Evolutionary conservation across 371 early-diverging fungal species (phyloP).

Genomic region (Saksenaea vasiformis): DNA sequence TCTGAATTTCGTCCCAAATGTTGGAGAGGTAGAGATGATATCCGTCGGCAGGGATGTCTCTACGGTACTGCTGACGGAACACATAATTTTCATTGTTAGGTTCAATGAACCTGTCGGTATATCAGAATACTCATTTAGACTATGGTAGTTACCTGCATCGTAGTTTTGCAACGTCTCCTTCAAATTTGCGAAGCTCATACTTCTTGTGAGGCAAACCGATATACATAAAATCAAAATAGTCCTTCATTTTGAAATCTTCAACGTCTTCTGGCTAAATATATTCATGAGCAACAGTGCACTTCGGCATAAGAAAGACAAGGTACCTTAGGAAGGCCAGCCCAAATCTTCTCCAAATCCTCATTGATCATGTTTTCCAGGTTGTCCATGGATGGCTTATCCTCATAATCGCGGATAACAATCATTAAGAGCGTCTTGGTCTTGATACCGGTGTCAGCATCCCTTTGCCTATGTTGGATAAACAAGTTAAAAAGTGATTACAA

Average conservation of each 20-base stretch:
- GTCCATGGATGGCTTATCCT: conserved; percentile 83
- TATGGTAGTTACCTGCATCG: conserved; percentile 57
- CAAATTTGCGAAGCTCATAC: conserved; percentile 83
- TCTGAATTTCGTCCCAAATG: conserved; percentile 93
- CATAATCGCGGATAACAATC: too few relatives aligned
- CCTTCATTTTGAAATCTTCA: conserved; percentile 75
- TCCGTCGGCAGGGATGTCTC: conserved; percentile 95
- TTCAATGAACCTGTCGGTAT: conserved; percentile 66
- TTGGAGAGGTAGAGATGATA: conserved; percentile 86
- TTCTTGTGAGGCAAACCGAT: conserved; percentile 91
- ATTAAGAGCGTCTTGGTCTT: too few relatives aligned
- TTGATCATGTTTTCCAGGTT: conserved; percentile 77
- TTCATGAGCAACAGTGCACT: neutral
- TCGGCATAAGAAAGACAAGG: neutral
- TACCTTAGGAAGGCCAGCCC: conserved; percentile 86
- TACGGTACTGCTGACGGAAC: conserved; percentile 86
- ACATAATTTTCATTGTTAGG: conserved; percentile 71
- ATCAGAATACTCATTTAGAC: neutral
- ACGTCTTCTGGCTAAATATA: conserved; percentile 73
- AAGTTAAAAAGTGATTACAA: conserved; percentile 93
- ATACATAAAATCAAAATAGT: conserved; percentile 93
- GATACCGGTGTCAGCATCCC: too few relatives aligned
- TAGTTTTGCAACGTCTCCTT: conserved; percentile 67
- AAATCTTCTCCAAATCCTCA: conserved; percentile 87
- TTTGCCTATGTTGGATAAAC: too few relatives aligned